phyloP scores from a whole-genome alignment of 768 basidiomycete species.

The Neoboletus brunneissimus region DNA sequence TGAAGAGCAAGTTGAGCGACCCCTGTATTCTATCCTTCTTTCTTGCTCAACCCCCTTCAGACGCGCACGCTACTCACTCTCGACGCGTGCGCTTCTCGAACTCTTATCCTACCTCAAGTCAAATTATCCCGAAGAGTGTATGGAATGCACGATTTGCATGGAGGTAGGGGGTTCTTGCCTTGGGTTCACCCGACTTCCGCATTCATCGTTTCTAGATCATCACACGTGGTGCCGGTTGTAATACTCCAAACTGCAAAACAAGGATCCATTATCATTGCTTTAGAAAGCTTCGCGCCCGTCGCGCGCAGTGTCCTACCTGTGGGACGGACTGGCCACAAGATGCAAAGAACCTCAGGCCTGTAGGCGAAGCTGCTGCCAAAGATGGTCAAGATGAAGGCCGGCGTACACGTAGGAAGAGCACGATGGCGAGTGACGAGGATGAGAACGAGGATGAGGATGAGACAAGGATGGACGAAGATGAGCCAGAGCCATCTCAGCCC shows the following conservation, averaged over 20 bases:
- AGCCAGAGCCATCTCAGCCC: conserved; percentile 32
- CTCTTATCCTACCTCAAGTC: conserved; percentile 69
- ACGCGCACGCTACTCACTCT: conserved; percentile 71
- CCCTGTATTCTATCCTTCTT: neutral
- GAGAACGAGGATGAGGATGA: conserved; percentile 48
- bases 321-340: conserved; percentile 56
- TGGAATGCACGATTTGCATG: conserved; percentile 72
- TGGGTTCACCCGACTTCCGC: neutral
- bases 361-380: conserved; percentile 69
- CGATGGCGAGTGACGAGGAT: conserved; percentile 37
- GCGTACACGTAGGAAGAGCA: conserved; percentile 34
- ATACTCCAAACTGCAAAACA: conserved; percentile 56
- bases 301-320: conserved; percentile 56
- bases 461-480: conserved; percentile 33
- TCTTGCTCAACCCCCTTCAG: conserved; percentile 31
- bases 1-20: conserved; percentile 65
- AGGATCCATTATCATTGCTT: conserved; percentile 68
- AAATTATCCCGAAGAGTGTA: conserved; percentile 65
- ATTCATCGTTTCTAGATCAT: conserved; percentile 45
- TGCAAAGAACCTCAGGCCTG: conserved; percentile 44
- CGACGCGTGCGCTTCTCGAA: conserved; percentile 71
- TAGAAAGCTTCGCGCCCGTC: conserved; percentile 44
- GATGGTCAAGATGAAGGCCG: conserved; percentile 54
- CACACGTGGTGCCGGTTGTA: conserved; percentile 67
- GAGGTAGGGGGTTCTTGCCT: conserved; percentile 45